Percentiles rank a stretch among this genome's conserved stretches.
Conservation (phyloP, 176 grass and related monocot genomes). For the Hordeum marinum region DNA sequence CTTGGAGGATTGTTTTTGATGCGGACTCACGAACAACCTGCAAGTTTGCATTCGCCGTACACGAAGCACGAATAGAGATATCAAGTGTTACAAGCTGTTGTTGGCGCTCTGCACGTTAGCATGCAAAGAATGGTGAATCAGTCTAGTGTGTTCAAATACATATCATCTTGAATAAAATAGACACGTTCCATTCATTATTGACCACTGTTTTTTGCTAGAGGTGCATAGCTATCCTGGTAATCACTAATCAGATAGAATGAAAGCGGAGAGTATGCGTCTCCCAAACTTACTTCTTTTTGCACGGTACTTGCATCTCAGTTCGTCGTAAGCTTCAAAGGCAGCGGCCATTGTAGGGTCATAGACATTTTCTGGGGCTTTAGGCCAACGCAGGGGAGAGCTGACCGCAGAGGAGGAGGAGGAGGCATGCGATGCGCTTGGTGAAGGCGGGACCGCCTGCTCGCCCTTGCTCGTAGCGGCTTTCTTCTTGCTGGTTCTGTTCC, state of each 20-base stretch:
- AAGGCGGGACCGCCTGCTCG: background rate
- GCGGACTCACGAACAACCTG: background rate
- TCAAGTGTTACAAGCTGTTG: background rate
- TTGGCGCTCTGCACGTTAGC: background rate
- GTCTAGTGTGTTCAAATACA: background rate
- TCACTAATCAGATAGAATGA: background rate
- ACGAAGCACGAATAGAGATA: background rate
- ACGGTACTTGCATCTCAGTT: background rate
- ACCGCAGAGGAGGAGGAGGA: background rate
- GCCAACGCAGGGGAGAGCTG: background rate
- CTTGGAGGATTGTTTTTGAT: background rate
- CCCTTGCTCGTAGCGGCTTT: background rate
- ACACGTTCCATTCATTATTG: no score
- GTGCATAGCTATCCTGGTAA: background rate
- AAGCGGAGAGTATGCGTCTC: no score
- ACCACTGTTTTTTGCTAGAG: background rate
- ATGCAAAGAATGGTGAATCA: background rate
- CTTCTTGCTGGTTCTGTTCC: background rate
- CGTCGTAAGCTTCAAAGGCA: background rate
- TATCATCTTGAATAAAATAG: no score
- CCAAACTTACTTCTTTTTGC: background rate
- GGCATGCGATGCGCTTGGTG: background rate
- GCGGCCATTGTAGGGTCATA: background rate
- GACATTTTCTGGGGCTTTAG: background rate
- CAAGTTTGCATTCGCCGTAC: background rate